A percentile compares a stretch with the other conserved stretches of the same genome.
Evolutionary conservation across 805 yeast genomes (phyloP).

Genomic region (Barnettozyma siamensis): DNA sequence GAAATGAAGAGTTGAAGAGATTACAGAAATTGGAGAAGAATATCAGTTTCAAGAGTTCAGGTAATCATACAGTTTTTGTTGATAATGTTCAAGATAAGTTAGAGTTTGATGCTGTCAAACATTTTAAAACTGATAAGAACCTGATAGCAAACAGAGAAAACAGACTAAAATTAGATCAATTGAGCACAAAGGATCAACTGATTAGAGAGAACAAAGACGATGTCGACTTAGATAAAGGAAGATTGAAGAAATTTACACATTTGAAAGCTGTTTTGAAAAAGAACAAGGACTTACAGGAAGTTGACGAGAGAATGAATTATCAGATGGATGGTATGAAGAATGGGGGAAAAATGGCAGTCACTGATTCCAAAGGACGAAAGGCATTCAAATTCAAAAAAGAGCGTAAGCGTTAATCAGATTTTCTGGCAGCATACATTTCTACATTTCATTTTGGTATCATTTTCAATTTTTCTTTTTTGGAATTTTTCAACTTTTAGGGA

Average conservation of each 20-base stretch:
- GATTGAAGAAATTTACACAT: conserved; percentile 52
- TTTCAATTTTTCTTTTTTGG: background rate
- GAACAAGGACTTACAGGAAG: conserved; percentile 57
- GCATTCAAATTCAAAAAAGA: conserved; percentile 81
- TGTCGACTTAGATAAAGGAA: conserved; percentile 39
- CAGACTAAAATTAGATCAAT: conserved; percentile 1
- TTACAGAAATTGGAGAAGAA: conserved; percentile 45
- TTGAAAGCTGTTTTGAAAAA: conserved; percentile 65
- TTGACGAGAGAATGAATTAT: conserved; percentile 66
- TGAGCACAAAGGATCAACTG: conserved; percentile 11
- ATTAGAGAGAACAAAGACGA: conserved; percentile 23
- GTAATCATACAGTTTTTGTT: conserved; percentile 83
- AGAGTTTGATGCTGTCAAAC: conserved; percentile 55
- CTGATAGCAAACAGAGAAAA: conserved; percentile 24
- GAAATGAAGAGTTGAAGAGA: conserved; percentile 62
- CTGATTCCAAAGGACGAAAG: conserved; percentile 59
- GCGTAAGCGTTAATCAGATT: conserved; percentile 47
- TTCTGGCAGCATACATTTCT: background rate
- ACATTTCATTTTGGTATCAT: background rate
- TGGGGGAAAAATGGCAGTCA: conserved; percentile 77
- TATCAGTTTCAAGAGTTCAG: conserved; percentile 48
- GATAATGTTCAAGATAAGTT: conserved; percentile 53
- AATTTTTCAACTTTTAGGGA: background rate
- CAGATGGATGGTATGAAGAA: conserved; percentile 88
- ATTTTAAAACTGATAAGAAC: conserved; percentile 64